Conservation (phyloP, 2,329 filamentous ascomycete genomes). For the Sclerotiophoma versabilis region DNA sequence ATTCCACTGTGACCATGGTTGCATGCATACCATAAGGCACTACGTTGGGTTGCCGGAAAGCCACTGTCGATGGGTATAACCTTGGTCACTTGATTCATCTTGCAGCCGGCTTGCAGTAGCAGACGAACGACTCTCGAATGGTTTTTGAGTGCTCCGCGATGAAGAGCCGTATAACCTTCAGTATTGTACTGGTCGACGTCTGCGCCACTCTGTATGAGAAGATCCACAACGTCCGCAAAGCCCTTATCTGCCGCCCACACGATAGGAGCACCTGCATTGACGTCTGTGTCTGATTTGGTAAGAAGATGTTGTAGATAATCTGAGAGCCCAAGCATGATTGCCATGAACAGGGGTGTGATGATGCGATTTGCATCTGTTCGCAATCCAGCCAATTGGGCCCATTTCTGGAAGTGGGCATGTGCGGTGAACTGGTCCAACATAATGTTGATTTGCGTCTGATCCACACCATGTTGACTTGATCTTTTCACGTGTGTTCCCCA, state of each 20-base stretch:
- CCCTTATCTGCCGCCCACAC: not conserved
- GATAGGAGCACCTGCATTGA: not conserved
- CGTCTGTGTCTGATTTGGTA: not conserved
- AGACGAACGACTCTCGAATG: not conserved
- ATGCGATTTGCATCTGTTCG: not conserved
- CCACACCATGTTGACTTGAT: conserved; percentile 46
- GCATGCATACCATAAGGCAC: not conserved
- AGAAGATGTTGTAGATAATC: not conserved
- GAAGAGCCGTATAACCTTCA: not conserved
- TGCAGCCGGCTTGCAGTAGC: not conserved
- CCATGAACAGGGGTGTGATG: not conserved
- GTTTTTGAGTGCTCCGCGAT: not conserved
- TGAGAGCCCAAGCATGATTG: not conserved
- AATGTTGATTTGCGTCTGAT: not conserved
- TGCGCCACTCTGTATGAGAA: not conserved
- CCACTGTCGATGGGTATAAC: not conserved
- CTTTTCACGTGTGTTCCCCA: conserved; percentile 50
- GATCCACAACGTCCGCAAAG: not conserved
- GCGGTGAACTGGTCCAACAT: not conserved
- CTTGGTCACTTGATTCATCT: not conserved
- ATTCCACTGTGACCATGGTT: not conserved
- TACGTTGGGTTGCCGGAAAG: not conserved
- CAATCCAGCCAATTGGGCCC: not conserved
- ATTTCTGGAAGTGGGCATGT: not conserved
- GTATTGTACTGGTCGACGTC: not conserved